A percentile compares a stretch with the other conserved stretches of the same genome.
phyloP scores from a whole-genome alignment of 768 basidiomycete genomes.

The Leucocoprinus sp. region DNA sequence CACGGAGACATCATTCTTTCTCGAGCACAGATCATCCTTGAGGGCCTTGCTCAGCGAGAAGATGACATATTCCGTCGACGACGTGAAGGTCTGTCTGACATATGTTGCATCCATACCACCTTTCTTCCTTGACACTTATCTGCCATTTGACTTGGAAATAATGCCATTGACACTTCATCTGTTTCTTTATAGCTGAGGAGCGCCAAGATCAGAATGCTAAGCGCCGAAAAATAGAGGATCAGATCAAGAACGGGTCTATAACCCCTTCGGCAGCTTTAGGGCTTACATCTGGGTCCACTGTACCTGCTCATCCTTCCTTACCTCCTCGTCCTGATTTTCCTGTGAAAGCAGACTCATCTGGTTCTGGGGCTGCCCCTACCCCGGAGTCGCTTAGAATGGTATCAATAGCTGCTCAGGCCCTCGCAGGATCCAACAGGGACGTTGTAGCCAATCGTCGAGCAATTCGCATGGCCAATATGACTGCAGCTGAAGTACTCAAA shows the following conservation, averaged over 20 bases:
- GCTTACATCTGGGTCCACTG: constrained; percentile 20
- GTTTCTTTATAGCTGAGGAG: constrained; percentile 67
- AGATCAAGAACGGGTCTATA: constrained; percentile 35
- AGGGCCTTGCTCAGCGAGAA: constrained; percentile 89
- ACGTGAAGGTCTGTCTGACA: constrained; percentile 71
- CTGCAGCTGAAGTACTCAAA: constrained; percentile 89
- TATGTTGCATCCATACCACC: constrained; percentile 4
- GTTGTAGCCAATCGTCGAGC: constrained; percentile 85
- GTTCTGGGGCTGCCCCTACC: constrained; percentile 58
- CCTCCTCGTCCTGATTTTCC: constrained; percentile 68
- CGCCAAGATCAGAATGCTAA: constrained; percentile 90
- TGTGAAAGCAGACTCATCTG: constrained; percentile 70
- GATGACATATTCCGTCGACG: constrained; percentile 92
- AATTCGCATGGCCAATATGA: constrained; percentile 94
- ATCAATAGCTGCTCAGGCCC: constrained; percentile 58
- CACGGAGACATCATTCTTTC: constrained; percentile 82
- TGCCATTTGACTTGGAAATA: constrained; percentile 4
- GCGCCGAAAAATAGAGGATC: constrained; percentile 64
- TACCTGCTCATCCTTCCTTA: constrained; percentile 47
- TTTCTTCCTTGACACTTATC: constrained; percentile 13
- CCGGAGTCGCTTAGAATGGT: constrained; percentile 47
- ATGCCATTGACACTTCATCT: constrained; percentile 13
- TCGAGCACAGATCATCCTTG: constrained; percentile 89
- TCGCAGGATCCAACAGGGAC: constrained; percentile 83
- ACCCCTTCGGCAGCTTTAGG: constrained; percentile 34